Conservation (phyloP, 345 rosid genomes). For the Ricinus communis region DNA sequence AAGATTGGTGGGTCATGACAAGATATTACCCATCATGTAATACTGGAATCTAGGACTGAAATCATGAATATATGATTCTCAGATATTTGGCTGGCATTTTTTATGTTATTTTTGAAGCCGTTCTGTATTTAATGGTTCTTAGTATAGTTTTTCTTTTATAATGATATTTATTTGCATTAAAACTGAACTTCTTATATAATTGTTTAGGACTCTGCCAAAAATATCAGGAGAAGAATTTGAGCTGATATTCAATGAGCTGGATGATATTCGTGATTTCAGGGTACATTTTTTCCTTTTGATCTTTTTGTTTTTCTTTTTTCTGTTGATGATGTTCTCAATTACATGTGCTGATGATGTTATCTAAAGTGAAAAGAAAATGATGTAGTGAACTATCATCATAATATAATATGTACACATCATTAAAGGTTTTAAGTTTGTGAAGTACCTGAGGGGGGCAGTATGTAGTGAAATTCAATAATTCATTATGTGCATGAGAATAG, state of each 20-base stretch:
- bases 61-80: not conserved
- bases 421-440: not conserved
- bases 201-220: constrained; percentile 74
- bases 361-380: not conserved
- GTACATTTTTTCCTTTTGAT: constrained; percentile 37
- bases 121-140: not conserved
- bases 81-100: not conserved
- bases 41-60: not conserved
- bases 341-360: not conserved
- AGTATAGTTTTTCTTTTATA: not conserved
- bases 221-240: constrained; percentile 81
- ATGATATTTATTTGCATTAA: not conserved
- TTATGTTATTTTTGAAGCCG: not conserved
- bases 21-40: not conserved
- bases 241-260: constrained; percentile 85
- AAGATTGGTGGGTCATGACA: not conserved
- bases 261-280: constrained; percentile 90
- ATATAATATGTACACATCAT: not conserved
- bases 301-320: not conserved
- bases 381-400: not conserved
- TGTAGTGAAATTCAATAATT: too few species aligned
- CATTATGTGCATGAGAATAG: too few species aligned
- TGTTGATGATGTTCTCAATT: too few species aligned
- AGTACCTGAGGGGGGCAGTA: too few species aligned
- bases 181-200: not conserved